These are phyloP conservation scores for Phellinidium pouzarii DNA, from an alignment of 1,284 basidiomycete genomes.

Conservation along the genomic window DNA sequence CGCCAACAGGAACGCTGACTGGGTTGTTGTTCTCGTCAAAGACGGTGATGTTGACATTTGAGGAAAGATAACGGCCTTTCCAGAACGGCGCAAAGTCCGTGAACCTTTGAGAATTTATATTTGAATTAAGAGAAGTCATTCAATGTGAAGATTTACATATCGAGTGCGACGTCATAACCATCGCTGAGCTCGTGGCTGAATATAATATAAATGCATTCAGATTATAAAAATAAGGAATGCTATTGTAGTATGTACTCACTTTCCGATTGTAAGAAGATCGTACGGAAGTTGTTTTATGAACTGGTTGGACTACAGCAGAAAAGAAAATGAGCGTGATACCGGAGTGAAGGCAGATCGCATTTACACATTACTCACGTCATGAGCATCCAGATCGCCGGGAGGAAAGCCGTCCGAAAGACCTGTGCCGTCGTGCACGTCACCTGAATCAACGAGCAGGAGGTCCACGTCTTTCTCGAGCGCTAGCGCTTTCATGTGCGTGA, in stretches of 20 bases:
- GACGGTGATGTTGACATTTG: constrained; percentile 80
- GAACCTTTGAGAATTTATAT: constrained; percentile 1
- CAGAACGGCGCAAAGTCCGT: constrained; percentile 64
- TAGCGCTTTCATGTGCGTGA: constrained; percentile 72
- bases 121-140: neutral
- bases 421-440: constrained; percentile 79
- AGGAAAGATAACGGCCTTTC: constrained; percentile 72
- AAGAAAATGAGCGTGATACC: too few relatives aligned
- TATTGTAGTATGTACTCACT: too few relatives aligned
- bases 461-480: constrained; percentile 64
- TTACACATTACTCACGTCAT: constrained; percentile 40
- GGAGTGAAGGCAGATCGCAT: constrained; percentile 7
- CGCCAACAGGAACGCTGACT: constrained; percentile 57
- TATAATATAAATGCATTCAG: too few relatives aligned
- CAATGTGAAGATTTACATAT: constrained; percentile 2
- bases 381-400: constrained; percentile 62
- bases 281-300: constrained; percentile 73
- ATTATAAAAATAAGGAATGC: too few relatives aligned
- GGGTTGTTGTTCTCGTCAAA: constrained; percentile 34
- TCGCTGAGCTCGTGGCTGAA: constrained; percentile 14
- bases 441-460: constrained; percentile 64
- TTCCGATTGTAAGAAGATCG: constrained; percentile 81
- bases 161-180: constrained; percentile 13
- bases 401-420: constrained; percentile 69
- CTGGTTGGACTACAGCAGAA: constrained; percentile 65